A percentile compares a stretch with the other conserved stretches of the same genome.
phyloP scores from a whole-genome alignment of 768 basidiomycete genomes.

The Polyporus arcularius region DNA sequence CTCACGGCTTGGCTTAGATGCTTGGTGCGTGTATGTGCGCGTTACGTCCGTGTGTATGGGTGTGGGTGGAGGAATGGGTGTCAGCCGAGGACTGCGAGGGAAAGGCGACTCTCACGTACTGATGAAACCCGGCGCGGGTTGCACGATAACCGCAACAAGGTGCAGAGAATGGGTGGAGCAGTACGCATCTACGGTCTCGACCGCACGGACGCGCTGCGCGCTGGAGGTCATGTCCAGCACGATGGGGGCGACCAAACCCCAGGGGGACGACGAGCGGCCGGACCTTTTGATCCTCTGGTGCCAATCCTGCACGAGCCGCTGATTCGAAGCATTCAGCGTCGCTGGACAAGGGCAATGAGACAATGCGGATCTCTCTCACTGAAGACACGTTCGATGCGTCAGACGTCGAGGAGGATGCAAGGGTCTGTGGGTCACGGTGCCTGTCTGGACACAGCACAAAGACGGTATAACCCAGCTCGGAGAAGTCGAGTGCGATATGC shows the following conservation, averaged over 20 bases:
- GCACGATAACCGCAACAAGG: slow-evolving; percentile 32
- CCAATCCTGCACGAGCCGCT: slow-evolving; percentile 36
- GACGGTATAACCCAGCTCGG: slow-evolving; percentile 36
- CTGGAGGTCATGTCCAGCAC: slow-evolving; percentile 30
- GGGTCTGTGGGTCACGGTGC: neutral
- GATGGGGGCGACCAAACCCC: slow-evolving; percentile 36
- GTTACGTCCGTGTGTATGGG: neutral
- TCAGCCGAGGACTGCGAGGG: slow-evolving; percentile 4
- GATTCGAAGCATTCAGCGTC: neutral
- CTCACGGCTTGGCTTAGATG: neutral
- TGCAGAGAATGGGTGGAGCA: slow-evolving; percentile 30
- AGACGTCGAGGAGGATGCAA: neutral
- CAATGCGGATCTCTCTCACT: slow-evolving; percentile 20
- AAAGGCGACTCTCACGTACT: slow-evolving; percentile 9
- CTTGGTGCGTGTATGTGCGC: neutral
- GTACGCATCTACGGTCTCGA: slow-evolving; percentile 33
- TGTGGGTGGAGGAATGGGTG: neutral
- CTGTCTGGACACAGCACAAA: slow-evolving; percentile 32
- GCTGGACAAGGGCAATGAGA: neutral
- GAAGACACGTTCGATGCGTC: slow-evolving; percentile 27
- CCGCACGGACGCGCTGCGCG: slow-evolving; percentile 30
- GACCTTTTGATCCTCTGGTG: slow-evolving; percentile 34
- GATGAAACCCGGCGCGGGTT: slow-evolving; percentile 18
- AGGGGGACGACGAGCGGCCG: slow-evolving; percentile 21
- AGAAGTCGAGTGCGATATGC: slow-evolving; percentile 31